Conservation (phyloP, 148 eudicot genomes). For the Fallopia convolvulus region DNA sequence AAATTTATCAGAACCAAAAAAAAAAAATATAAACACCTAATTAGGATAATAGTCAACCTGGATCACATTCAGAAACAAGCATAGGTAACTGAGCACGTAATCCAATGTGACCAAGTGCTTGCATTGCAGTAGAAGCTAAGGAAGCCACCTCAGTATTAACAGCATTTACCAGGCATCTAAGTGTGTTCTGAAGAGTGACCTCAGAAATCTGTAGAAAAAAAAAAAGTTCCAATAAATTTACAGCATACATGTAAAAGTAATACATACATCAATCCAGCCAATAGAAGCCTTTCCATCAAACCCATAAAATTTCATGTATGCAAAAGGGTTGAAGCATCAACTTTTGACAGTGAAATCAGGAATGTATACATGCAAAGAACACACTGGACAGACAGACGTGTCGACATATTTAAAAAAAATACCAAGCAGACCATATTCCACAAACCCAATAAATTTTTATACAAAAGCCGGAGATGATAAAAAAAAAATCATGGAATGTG, state of each 20-base stretch:
- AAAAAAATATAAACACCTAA: background rate
- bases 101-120: slow-evolving; percentile 87
- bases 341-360: background rate
- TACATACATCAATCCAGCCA: background rate
- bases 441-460: background rate
- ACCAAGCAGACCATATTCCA: background rate
- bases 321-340: background rate
- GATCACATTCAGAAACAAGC: slow-evolving; percentile 36
- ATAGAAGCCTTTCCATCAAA: background rate
- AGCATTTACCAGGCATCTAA: slow-evolving; percentile 60
- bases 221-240: background rate
- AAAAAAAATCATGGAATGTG: background rate
- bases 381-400: background rate
- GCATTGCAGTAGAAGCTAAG: slow-evolving; percentile 86
- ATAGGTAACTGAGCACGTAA: slow-evolving; percentile 54
- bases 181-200: slow-evolving; percentile 41
- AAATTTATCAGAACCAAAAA: slow-evolving; percentile 2
- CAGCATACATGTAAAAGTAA: background rate
- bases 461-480: background rate
- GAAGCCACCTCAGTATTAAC: slow-evolving; percentile 60
- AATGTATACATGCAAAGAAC: background rate
- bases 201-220: slow-evolving; percentile 44
- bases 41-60: slow-evolving; percentile 39
- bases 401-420: background rate
- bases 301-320: background rate